phyloP scores from a whole-genome alignment of 352 stramenopile species.

The Poterioochromonas sp. region DNA sequence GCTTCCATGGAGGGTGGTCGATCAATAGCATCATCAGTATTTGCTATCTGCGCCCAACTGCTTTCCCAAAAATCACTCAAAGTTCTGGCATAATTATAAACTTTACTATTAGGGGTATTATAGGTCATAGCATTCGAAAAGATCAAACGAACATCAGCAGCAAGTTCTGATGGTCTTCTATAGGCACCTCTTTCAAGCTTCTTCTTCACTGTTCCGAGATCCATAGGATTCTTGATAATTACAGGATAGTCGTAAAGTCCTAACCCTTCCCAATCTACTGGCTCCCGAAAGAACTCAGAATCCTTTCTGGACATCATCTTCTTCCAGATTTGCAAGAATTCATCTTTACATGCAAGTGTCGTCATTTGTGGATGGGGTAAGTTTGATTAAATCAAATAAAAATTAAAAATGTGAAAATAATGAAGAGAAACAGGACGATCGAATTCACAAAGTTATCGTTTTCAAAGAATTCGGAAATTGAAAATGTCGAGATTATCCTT shows the following conservation, averaged over 20 bases:
- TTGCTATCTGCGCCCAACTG: background rate
- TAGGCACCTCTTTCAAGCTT: conserved; percentile 7
- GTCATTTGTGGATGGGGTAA: too few species aligned
- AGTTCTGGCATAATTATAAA: background rate
- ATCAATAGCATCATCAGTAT: conserved; percentile 10
- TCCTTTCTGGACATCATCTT: background rate
- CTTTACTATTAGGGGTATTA: conserved; percentile 1
- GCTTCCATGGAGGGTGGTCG: background rate
- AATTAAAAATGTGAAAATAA: too few species aligned
- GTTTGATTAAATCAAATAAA: too few species aligned
- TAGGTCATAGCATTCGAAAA: conserved; percentile 24
- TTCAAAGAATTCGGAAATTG: too few species aligned
- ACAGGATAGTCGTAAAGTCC: conserved; percentile 5
- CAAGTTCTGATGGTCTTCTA: background rate
- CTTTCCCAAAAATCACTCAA: background rate
- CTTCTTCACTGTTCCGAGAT: background rate
- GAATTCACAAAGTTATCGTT: too few species aligned
- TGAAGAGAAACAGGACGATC: too few species aligned
- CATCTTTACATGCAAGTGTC: conserved; percentile 10
- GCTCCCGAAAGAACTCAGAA: conserved; percentile 27
- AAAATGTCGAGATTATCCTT: too few species aligned
- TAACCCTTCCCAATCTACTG: background rate
- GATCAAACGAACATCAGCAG: background rate
- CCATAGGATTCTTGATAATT: conserved; percentile 25
- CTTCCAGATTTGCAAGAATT: background rate